A percentile compares a stretch with the other conserved stretches of the same genome.
phyloP scores from a whole-genome alignment of 176 grass and related monocot genomes.

The Triticum monococcum region DNA sequence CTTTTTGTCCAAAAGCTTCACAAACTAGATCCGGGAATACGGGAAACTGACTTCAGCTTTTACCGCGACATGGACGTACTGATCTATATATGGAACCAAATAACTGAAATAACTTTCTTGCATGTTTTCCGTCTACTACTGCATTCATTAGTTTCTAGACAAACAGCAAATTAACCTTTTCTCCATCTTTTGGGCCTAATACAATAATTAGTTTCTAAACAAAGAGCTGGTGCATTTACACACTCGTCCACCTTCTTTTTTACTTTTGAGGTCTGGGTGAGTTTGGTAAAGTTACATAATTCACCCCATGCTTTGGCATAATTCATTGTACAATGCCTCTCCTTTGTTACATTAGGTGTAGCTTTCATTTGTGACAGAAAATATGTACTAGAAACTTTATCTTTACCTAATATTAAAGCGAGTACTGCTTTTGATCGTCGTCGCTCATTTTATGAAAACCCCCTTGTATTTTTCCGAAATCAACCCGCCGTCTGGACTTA shows the following conservation, averaged over 20 bases:
- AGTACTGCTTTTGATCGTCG: too few relatives aligned
- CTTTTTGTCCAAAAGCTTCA: not conserved
- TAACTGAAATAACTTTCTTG: constrained; percentile 14
- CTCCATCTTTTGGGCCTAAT: not conserved
- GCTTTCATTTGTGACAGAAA: not conserved
- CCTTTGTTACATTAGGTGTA: not conserved
- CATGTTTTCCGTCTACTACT: not conserved
- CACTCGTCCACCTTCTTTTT: not conserved
- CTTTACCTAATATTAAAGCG: too few relatives aligned
- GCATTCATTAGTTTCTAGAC: not conserved
- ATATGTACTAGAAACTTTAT: too few relatives aligned
- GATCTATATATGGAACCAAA: constrained; percentile 12
- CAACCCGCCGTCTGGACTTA: too few relatives aligned
- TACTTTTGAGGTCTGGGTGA: not conserved
- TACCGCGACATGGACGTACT: not conserved
- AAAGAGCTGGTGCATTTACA: constrained; percentile 22
- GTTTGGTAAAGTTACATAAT: not conserved
- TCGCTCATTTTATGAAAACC: too few relatives aligned
- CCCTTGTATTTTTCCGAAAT: too few relatives aligned
- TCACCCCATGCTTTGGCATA: not conserved
- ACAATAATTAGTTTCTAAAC: not conserved
- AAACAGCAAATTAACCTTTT: not conserved
- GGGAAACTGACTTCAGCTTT: constrained; percentile 14
- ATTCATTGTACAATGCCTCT: not conserved
- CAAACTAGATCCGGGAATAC: not conserved